Evolutionary conservation across 2,329 filamentous ascomycete species (phyloP).

Genomic region (Saccharata proteae): DNA sequence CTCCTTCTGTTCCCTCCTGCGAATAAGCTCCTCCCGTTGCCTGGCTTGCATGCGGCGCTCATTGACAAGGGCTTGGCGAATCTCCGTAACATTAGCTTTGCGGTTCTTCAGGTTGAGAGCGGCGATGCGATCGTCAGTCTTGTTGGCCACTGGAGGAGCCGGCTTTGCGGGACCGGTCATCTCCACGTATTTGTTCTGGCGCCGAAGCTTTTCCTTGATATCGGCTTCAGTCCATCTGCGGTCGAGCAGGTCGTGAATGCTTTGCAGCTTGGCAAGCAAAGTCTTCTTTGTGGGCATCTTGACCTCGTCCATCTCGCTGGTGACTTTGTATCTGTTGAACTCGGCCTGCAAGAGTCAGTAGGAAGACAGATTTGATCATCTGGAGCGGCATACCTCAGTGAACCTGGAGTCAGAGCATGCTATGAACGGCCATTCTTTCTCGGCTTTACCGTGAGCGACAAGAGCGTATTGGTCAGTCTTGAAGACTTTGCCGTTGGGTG

Average conservation of each 20-base stretch:
- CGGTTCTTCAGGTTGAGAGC: conserved; percentile 77
- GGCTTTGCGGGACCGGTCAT: conserved; percentile 52
- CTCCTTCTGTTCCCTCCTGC: conserved; percentile 43
- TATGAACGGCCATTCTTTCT: conserved; percentile 81
- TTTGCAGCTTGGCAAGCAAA: conserved; percentile 60
- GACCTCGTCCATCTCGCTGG: conserved; percentile 53
- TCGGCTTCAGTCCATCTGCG: conserved; percentile 75
- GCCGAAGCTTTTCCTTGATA: conserved; percentile 65
- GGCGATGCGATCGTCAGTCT: conserved; percentile 71
- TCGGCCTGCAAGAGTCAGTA: conserved; percentile 45
- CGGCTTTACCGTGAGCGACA: conserved; percentile 69
- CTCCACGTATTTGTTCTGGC: conserved; percentile 47
- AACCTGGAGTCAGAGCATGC: conserved; percentile 77
- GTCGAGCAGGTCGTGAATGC: conserved; percentile 68
- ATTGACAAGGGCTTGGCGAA: conserved; percentile 80
- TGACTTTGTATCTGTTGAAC: conserved; percentile 67
- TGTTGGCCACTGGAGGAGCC: conserved; percentile 37
- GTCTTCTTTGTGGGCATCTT: conserved; percentile 60
- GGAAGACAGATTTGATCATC: neutral
- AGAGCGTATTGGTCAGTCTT: conserved; percentile 77
- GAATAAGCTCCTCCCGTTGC: conserved; percentile 20
- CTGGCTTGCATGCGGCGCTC: conserved; percentile 40
- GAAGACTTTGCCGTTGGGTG: conserved; percentile 60
- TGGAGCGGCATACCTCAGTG: conserved; percentile 51
- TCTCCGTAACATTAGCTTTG: conserved; percentile 70